Base-by-base conservation (phyloP, 2,329 filamentous ascomycete species). In the Colletotrichum euphorbiae region DNA sequence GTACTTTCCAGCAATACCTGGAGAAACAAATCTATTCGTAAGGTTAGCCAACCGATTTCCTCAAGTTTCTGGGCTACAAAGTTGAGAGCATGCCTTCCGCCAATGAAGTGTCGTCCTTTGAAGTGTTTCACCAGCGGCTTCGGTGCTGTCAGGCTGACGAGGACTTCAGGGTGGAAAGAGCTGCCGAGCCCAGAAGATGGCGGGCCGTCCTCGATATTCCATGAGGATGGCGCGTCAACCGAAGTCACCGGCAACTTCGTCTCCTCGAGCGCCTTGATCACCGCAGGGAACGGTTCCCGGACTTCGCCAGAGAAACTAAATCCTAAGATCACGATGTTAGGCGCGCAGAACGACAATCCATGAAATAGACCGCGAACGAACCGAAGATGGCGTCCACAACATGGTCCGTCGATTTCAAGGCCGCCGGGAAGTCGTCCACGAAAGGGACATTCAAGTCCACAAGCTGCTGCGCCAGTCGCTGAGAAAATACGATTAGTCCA, bases 291-390 rank as follows among this genome's bases (percentile, higher is more conserved):
- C 1, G 96, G 96, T 72, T 97, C 93, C n/a, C 96, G 90, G 60
- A 99, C 91, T 71, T 96, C 91, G 6, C 94, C 95, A 2, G 90
- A 91, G 81, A 99, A 99, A 69, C 92, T 96, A 82, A 99, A 99
- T 7, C 93, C 91, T 91, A 40, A 28, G 17, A 28, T 24, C 54
- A 52, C 45, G 56, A 50, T 15, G 31, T 71, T 60, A 71, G 70
- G 42, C 56, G 50, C 62, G 70, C 70, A 24, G 33, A 43, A 36
- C 33, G 33, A 54, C 51, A 54, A 6, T 6, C 28, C 28, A 54
- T 6, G 6, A 54, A 3, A 21, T 3, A 38, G 51, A 19, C 33
- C 12, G 19, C n/a, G 31, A 15, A 80, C 81, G 51, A 78, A 91
- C 93, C 94, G 76, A 99, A 99, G 70, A 99, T 93, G 9, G 96